These are phyloP conservation scores for Dendrostoma leiphaemia DNA, from an alignment of 2,329 filamentous ascomycete genomes.

Conservation along the genomic window DNA sequence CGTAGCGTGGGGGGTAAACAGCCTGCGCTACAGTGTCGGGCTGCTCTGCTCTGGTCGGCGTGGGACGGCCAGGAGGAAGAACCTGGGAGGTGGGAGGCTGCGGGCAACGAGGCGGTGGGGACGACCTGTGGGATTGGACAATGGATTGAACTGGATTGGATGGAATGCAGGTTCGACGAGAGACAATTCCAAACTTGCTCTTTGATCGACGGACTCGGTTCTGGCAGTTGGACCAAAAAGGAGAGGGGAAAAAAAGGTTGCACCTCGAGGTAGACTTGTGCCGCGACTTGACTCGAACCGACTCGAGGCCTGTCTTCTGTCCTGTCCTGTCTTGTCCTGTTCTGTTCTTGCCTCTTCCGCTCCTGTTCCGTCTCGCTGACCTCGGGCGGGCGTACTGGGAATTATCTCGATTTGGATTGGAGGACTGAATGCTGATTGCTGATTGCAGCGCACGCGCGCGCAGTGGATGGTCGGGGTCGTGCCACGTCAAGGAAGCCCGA, in stretches of 20 bases:
- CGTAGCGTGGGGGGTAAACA: neutral
- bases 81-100: neutral
- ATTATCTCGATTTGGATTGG: neutral
- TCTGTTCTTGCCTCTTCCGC: neutral
- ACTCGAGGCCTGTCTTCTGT: too few relatives aligned
- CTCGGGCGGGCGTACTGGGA: too few relatives aligned
- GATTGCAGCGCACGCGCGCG: neutral
- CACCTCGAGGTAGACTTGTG: too few relatives aligned
- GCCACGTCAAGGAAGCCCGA: neutral
- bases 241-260: too few relatives aligned
- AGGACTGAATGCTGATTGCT: neutral
- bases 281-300: too few relatives aligned
- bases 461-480: neutral
- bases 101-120: neutral
- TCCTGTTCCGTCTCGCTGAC: neutral
- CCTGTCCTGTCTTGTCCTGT: too few relatives aligned
- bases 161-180: neutral
- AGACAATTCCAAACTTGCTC: too few relatives aligned
- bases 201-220: too few relatives aligned
- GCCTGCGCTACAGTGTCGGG: neutral
- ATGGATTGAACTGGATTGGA: neutral
- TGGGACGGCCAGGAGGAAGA: too few relatives aligned
- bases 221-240: too few relatives aligned
- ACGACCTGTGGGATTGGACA: neutral
- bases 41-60: neutral